phyloP scores from a whole-genome alignment of 179 eudicot genomes.

The Silene coronaria region DNA sequence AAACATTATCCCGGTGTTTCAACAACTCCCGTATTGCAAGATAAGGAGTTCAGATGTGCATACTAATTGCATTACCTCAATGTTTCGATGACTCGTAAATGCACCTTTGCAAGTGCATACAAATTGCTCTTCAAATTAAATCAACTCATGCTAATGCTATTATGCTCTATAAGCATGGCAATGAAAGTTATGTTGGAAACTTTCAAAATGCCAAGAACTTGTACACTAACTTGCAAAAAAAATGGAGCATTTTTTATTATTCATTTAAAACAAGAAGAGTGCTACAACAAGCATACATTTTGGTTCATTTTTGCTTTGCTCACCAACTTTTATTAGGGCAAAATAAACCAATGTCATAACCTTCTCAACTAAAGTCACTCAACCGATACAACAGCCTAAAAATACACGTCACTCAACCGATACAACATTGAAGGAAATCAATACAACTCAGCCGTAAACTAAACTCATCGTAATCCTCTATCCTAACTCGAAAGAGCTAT shows the following conservation, averaged over 20 bases:
- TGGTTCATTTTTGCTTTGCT: background rate
- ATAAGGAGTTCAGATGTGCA: too few relatives aligned
- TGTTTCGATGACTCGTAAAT: too few relatives aligned
- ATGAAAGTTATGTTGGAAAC: background rate
- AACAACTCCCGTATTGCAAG: too few relatives aligned
- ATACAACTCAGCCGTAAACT: background rate
- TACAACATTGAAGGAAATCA: background rate
- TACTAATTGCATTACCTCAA: too few relatives aligned
- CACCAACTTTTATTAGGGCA: background rate
- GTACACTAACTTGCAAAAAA: too few relatives aligned
- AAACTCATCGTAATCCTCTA: constrained; percentile 3
- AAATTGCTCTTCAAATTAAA: too few relatives aligned
- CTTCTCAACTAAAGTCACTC: background rate
- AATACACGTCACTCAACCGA: constrained; percentile 15
- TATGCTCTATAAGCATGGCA: too few relatives aligned
- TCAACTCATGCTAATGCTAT: too few relatives aligned
- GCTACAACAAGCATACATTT: background rate
- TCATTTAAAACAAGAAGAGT: background rate
- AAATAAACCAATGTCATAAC: background rate
- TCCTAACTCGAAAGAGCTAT: constrained; percentile 3
- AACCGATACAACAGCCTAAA: constrained; percentile 1
- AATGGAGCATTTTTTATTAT: background rate
- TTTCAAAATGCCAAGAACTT: too few relatives aligned
- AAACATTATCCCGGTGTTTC: too few relatives aligned
- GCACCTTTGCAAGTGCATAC: too few relatives aligned